Percentiles rank a stretch among this genome's conserved stretches.
Evolutionary conservation across 805 yeast species (phyloP).

Genomic region (Wickerhamomyces alni): DNA sequence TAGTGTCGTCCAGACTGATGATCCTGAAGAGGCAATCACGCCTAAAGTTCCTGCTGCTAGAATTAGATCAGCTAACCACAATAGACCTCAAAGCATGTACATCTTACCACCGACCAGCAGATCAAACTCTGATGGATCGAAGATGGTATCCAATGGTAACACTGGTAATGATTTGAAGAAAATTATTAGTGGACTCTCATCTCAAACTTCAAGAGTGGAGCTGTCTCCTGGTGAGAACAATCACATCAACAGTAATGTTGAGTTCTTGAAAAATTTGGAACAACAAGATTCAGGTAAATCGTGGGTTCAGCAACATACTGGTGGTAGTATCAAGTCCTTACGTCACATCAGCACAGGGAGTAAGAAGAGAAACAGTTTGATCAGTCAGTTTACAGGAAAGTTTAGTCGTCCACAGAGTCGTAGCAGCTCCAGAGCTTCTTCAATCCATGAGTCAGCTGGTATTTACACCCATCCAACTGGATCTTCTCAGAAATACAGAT

Average conservation of each 20-base stretch:
- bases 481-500: conserved; percentile 10
- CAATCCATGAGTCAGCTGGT: conserved; percentile 21
- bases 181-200: conserved; percentile 23
- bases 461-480: conserved; percentile 11
- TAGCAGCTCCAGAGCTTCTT: conserved; percentile 22
- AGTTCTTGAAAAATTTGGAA: conserved; percentile 30
- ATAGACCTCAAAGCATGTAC: conserved; percentile 33
- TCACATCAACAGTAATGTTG: conserved; percentile 30
- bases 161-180: conserved; percentile 16
- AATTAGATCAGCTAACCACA: background rate
- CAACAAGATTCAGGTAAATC: conserved; percentile 30
- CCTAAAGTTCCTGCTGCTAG: background rate
- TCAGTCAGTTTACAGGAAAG: conserved; percentile 23
- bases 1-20: conserved; percentile 23
- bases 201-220: conserved; percentile 12
- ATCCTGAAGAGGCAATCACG: conserved; percentile 2
- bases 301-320: conserved; percentile 27
- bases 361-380: conserved; percentile 15
- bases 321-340: conserved; percentile 24
- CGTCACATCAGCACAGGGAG: conserved; percentile 24
- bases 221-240: conserved; percentile 19
- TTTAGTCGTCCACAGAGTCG: conserved; percentile 22
- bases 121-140: conserved; percentile 7
- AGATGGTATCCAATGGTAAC: background rate
- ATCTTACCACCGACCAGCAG: conserved; percentile 11